Percentiles rank a stretch among this genome's conserved stretches.
These are phyloP conservation scores for Eremothecium cymbalariae DNA, from an alignment of 1,139 yeast genomes.

Conservation along the genomic window DNA sequence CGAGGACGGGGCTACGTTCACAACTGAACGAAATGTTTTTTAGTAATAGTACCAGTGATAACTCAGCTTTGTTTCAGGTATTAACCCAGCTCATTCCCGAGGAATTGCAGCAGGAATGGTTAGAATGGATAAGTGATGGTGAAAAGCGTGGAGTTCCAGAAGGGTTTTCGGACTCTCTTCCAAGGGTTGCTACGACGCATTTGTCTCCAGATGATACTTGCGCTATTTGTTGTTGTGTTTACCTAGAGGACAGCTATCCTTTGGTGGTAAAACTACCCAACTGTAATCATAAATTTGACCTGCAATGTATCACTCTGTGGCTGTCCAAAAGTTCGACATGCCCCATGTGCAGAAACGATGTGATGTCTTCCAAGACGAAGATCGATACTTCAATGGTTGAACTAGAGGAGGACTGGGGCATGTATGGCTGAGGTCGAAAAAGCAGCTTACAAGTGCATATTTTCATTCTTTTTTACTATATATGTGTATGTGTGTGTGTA, in stretches of 20 bases:
- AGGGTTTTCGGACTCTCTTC: slow-evolving; percentile 64
- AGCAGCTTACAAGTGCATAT: neutral
- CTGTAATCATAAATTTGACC: slow-evolving; percentile 75
- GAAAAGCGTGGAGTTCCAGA: slow-evolving; percentile 54
- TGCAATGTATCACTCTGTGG: slow-evolving; percentile 92
- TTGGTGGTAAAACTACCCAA: slow-evolving; percentile 67
- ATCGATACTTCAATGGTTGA: slow-evolving; percentile 63
- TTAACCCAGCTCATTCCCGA: slow-evolving; percentile 24
- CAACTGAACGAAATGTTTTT: slow-evolving; percentile 6
- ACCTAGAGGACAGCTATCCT: slow-evolving; percentile 67
- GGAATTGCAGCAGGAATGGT: slow-evolving; percentile 25
- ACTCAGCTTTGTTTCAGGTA: slow-evolving; percentile 19
- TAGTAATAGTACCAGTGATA: slow-evolving; percentile 7
- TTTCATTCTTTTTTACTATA: slow-evolving; percentile 3
- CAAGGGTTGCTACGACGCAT: slow-evolving; percentile 49
- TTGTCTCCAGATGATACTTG: slow-evolving; percentile 57
- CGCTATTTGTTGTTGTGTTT: slow-evolving; percentile 75
- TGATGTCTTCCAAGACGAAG: slow-evolving; percentile 41
- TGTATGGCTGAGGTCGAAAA: slow-evolving; percentile 46
- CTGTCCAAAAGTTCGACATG: slow-evolving; percentile 70
- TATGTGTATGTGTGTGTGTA: neutral
- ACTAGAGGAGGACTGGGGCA: slow-evolving; percentile 65
- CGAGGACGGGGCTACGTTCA: slow-evolving; percentile 7
- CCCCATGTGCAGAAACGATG: slow-evolving; percentile 77
- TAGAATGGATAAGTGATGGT: slow-evolving; percentile 18